phyloP scores from a whole-genome alignment of 352 stramenopile species.

The Elongisporangium senticosum region DNA sequence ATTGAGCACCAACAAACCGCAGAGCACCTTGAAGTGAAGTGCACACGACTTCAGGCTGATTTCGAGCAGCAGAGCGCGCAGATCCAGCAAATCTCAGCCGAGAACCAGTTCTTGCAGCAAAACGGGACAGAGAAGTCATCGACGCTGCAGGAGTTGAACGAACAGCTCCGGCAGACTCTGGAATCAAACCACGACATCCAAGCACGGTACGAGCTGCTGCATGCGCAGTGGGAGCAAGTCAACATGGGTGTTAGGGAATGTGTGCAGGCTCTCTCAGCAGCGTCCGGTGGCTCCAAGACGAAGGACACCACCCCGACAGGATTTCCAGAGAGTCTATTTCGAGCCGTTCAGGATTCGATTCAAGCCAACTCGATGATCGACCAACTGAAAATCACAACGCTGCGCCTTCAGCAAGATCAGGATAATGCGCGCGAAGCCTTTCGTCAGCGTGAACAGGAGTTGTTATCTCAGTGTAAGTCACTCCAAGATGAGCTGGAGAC shows the following conservation, averaged over 20 bases:
- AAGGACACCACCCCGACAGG: background rate
- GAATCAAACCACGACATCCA: slow-evolving; percentile 26
- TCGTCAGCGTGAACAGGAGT: slow-evolving; percentile 36
- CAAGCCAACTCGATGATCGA: slow-evolving; percentile 22
- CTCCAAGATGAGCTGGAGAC: slow-evolving; percentile 30
- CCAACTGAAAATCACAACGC: slow-evolving; percentile 39
- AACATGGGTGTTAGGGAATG: slow-evolving; percentile 18
- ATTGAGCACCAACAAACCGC: slow-evolving; percentile 22
- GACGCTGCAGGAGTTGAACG: slow-evolving; percentile 52
- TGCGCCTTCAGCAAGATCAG: slow-evolving; percentile 41
- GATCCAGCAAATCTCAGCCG: slow-evolving; percentile 25
- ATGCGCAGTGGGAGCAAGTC: slow-evolving; percentile 20
- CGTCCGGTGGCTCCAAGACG: background rate
- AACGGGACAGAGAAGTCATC: slow-evolving; percentile 39
- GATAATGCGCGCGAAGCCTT: slow-evolving; percentile 33
- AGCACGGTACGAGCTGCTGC: slow-evolving; percentile 26
- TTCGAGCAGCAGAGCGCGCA: slow-evolving; percentile 24
- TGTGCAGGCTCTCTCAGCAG: slow-evolving; percentile 24
- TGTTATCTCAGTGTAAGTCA: slow-evolving; percentile 21
- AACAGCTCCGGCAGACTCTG: slow-evolving; percentile 38
- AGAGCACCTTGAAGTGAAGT: slow-evolving; percentile 11
- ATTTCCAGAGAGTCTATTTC: slow-evolving; percentile 15
- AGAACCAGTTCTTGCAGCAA: slow-evolving; percentile 41
- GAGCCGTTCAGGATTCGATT: slow-evolving; percentile 15
- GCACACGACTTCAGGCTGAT: slow-evolving; percentile 14